These are phyloP conservation scores for Ophiostoma perfectum DNA, from an alignment of 2,329 filamentous ascomycete genomes.

Conservation along the genomic window DNA sequence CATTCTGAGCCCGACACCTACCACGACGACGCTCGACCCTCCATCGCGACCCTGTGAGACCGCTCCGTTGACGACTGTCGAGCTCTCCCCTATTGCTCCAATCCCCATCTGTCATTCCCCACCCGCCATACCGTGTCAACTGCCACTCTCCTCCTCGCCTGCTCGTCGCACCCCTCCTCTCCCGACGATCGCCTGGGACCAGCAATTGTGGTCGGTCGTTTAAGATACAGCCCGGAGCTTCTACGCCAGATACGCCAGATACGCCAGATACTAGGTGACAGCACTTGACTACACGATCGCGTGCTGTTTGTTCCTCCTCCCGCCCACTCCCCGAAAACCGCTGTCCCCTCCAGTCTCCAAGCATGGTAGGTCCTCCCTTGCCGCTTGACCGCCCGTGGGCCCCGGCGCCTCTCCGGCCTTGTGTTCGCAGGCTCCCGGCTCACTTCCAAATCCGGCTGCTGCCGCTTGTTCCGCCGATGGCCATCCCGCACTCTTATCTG, in stretches of 20 bases:
- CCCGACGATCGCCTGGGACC: not conserved
- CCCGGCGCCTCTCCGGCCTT: too few species aligned
- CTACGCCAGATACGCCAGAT: not conserved
- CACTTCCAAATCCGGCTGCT: too few species aligned
- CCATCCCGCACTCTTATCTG: too few species aligned
- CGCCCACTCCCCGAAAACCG: not conserved
- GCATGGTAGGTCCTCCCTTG: conserved; percentile 16
- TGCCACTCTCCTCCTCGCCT: not conserved
- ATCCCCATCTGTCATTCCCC: conserved; percentile 3
- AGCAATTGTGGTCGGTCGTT: too few species aligned
- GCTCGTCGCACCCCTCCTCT: not conserved
- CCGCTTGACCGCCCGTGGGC: not conserved
- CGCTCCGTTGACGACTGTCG: not conserved
- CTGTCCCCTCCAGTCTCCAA: conserved; percentile 12
- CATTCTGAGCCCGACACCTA: not conserved
- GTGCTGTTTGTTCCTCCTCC: not conserved
- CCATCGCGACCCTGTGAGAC: not conserved
- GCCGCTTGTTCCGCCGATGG: too few species aligned
- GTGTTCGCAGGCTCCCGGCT: too few species aligned
- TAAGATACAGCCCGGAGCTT: not conserved
- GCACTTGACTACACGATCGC: not conserved
- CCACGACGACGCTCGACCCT: not conserved
- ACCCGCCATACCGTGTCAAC: conserved; percentile 1
- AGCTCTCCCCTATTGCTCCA: conserved; percentile 9
- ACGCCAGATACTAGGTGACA: not conserved